phyloP scores from a whole-genome alignment of 2,329 filamentous ascomycete genomes.

The Diplodia mutila region DNA sequence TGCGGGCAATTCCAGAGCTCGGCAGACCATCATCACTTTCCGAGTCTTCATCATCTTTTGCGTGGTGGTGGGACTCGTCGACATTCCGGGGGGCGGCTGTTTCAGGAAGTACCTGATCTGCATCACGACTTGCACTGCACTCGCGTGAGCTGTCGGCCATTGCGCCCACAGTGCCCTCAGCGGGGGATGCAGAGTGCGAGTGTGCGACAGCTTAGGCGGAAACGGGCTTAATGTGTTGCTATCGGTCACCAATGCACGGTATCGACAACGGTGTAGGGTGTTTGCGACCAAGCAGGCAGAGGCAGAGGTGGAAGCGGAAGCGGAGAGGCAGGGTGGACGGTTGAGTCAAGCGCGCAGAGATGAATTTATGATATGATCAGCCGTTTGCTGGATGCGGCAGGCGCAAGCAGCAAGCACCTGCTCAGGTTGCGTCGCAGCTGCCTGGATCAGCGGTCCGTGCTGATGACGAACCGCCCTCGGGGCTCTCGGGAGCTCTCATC shows the following conservation, averaged over 20 bases:
- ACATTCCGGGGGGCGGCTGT: background rate
- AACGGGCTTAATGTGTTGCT: background rate
- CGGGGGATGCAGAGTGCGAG: background rate
- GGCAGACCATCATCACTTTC: conserved; percentile 32
- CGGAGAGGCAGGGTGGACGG: background rate
- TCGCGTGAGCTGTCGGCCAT: background rate
- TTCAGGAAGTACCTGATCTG: background rate
- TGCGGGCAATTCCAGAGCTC: conserved; percentile 33
- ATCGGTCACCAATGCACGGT: too few species aligned
- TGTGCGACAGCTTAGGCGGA: background rate
- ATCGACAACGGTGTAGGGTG: background rate
- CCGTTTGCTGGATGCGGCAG: background rate
- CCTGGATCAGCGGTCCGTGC: background rate
- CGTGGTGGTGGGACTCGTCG: background rate
- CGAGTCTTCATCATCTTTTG: conserved; percentile 30
- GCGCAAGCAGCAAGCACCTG: background rate
- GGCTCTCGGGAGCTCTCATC: background rate
- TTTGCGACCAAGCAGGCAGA: background rate
- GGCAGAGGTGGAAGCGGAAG: too few species aligned
- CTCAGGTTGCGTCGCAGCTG: background rate
- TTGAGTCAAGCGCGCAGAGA: background rate
- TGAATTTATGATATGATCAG: background rate
- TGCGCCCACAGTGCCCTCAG: background rate
- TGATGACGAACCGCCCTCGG: background rate
- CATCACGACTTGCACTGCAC: background rate